phyloP scores from a whole-genome alignment of 306 rosid species.

The Canavalia ensiformis region DNA sequence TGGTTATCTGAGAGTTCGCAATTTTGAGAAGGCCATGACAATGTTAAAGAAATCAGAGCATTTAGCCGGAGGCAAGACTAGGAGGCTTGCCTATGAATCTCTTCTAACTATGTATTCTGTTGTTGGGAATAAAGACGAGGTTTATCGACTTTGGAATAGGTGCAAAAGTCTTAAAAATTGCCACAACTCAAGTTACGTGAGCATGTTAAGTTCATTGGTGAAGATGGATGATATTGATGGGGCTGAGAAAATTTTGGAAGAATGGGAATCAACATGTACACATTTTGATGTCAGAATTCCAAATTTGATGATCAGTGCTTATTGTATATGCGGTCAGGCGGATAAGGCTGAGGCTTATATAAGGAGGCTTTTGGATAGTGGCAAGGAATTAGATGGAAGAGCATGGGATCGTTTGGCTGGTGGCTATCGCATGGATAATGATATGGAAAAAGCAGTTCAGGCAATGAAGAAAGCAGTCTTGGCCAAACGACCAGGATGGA shows the following conservation, averaged over 20 bases:
- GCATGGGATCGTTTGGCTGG: conserved; percentile 62
- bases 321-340: conserved; percentile 64
- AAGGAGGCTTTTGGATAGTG: conserved; percentile 58
- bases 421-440: conserved; percentile 53
- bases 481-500: conserved; percentile 48
- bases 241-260: conserved; percentile 68
- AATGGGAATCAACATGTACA: conserved; percentile 65
- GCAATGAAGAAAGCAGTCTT: conserved; percentile 58
- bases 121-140: conserved; percentile 66
- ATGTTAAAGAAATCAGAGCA: conserved; percentile 65
- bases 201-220: conserved; percentile 66
- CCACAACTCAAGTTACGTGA: conserved; percentile 58
- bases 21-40: conserved; percentile 53
- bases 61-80: conserved; percentile 12
- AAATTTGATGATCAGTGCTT: conserved; percentile 61
- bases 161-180: conserved; percentile 34
- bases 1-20: conserved; percentile 66
- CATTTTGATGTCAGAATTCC: conserved; percentile 65
- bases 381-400: conserved; percentile 56
- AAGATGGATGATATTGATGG: conserved; percentile 74
- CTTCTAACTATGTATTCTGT: conserved; percentile 57
- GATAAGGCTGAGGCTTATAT: conserved; percentile 66
- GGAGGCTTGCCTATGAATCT: conserved; percentile 58
- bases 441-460: conserved; percentile 70
- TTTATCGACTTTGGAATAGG: conserved; percentile 71